phyloP scores from a whole-genome alignment of 225 moss, liverwort and hornwort species.

The Straminergon stramineum region DNA sequence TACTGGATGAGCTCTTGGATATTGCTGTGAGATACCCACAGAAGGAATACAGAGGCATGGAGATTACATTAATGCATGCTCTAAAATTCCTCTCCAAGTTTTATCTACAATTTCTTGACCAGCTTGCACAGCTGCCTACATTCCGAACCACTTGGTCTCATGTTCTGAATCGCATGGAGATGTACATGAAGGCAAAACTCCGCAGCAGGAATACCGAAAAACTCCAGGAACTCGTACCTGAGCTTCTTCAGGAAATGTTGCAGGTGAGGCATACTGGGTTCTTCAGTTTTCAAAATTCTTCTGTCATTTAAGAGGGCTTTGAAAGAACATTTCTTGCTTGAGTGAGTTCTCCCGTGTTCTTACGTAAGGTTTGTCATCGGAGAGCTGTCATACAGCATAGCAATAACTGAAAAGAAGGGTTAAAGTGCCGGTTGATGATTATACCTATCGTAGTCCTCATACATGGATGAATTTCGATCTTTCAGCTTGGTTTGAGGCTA shows the following conservation, averaged over 20 bases:
- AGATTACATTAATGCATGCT: conserved; percentile 71
- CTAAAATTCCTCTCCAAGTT: conserved; percentile 83
- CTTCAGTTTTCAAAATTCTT: not conserved
- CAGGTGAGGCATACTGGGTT: conserved; percentile 18
- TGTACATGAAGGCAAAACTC: conserved; percentile 81
- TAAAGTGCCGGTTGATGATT: not conserved
- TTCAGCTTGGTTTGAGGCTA: not conserved
- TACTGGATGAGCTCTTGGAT: conserved; percentile 93
- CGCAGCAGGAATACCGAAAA: conserved; percentile 78
- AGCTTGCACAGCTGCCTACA: conserved; percentile 73
- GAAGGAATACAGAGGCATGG: conserved; percentile 94
- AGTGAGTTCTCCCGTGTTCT: not conserved
- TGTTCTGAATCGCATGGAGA: conserved; percentile 87
- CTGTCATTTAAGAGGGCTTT: not conserved
- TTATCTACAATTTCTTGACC: conserved; percentile 89
- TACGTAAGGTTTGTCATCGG: not conserved
- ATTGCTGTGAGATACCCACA: conserved; percentile 74
- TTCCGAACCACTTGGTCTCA: conserved; percentile 87
- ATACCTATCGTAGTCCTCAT: not conserved
- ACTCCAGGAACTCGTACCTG: conserved; percentile 87
- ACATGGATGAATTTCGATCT: not conserved
- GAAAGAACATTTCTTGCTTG: not conserved
- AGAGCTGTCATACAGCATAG: not conserved
- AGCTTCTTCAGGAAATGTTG: conserved; percentile 85
- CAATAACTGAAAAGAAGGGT: not conserved